Evolutionary conservation across 2,329 filamentous ascomycete genomes (phyloP).

Genomic region (Chalara sp.): DNA sequence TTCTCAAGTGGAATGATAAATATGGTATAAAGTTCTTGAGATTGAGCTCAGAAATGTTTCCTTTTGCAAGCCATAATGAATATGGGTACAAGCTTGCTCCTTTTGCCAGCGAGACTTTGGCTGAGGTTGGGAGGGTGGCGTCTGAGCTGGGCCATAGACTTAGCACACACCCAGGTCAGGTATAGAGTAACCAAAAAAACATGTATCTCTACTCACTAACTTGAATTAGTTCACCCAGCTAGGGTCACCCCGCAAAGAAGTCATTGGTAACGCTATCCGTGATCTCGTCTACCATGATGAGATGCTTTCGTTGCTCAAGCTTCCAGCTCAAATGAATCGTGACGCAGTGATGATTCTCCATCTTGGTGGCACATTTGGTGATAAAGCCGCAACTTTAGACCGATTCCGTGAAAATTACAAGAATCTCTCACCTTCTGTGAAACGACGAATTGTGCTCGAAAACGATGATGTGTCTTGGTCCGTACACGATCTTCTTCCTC

Average conservation of each 20-base stretch:
- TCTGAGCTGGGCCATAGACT: slow-evolving; percentile 75
- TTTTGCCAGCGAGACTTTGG: slow-evolving; percentile 73
- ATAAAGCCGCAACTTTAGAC: slow-evolving; percentile 48
- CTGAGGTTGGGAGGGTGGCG: slow-evolving; percentile 69
- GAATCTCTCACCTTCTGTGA: slow-evolving; percentile 61
- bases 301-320: slow-evolving; percentile 66
- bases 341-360: slow-evolving; percentile 94
- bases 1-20: slow-evolving; percentile 86
- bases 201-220: not conserved
- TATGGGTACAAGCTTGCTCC: slow-evolving; percentile 80
- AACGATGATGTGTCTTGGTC: slow-evolving; percentile 92
- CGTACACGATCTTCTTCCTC: slow-evolving; percentile 83
- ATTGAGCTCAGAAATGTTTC: slow-evolving; percentile 93
- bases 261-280: slow-evolving; percentile 69
- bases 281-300: slow-evolving; percentile 88
- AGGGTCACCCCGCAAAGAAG: slow-evolving; percentile 71
- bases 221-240: slow-evolving; percentile 69
- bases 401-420: slow-evolving; percentile 46
- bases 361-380: slow-evolving; percentile 85
- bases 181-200: not conserved
- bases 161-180: slow-evolving; percentile 81
- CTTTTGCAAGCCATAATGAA: slow-evolving; percentile 82
- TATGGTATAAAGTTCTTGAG: slow-evolving; percentile 91
- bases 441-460: slow-evolving; percentile 78
- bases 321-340: slow-evolving; percentile 71